Percentiles rank a stretch among this genome's conserved stretches.
phyloP scores from a whole-genome alignment of 1,284 basidiomycete genomes.

The Heimioporus retisporus region DNA sequence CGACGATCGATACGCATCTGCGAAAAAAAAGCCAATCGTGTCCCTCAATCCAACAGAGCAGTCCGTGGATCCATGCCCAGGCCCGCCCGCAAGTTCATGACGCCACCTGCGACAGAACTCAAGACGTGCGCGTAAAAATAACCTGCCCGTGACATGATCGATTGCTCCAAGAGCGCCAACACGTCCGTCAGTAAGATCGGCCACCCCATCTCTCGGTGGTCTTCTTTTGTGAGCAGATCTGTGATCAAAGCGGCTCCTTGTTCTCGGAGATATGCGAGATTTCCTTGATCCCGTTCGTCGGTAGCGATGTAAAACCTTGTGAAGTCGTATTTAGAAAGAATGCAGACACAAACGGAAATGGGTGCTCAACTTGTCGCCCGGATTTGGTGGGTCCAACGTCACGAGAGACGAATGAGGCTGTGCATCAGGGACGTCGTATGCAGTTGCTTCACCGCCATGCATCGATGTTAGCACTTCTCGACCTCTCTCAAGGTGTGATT shows the following conservation, averaged over 20 bases:
- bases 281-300: constrained; percentile 52
- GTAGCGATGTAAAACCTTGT: constrained; percentile 59
- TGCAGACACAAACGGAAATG: no score
- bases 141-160: constrained; percentile 46
- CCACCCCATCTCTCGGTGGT: constrained; percentile 54
- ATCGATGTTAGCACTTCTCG: constrained; percentile 38
- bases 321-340: neutral
- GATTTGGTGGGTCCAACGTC: constrained; percentile 35
- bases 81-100: constrained; percentile 52
- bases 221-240: constrained; percentile 55
- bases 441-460: constrained; percentile 21
- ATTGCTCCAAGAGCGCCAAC: constrained; percentile 57
- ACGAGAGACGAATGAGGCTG: constrained; percentile 33
- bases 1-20: no score
- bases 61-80: constrained; percentile 52
- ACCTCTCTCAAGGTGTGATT: constrained; percentile 45
- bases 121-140: constrained; percentile 59
- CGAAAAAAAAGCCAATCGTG: no score
- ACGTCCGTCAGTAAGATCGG: constrained; percentile 56
- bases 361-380: constrained; percentile 37
- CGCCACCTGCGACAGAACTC: constrained; percentile 56
- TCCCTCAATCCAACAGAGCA: constrained; percentile 44
- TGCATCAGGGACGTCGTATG: constrained; percentile 42
- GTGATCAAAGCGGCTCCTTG: constrained; percentile 52
- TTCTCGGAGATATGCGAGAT: constrained; percentile 46